Evolutionary conservation across 2,329 filamentous ascomycete genomes (phyloP).

Genomic region (Stemphylium beticola): DNA sequence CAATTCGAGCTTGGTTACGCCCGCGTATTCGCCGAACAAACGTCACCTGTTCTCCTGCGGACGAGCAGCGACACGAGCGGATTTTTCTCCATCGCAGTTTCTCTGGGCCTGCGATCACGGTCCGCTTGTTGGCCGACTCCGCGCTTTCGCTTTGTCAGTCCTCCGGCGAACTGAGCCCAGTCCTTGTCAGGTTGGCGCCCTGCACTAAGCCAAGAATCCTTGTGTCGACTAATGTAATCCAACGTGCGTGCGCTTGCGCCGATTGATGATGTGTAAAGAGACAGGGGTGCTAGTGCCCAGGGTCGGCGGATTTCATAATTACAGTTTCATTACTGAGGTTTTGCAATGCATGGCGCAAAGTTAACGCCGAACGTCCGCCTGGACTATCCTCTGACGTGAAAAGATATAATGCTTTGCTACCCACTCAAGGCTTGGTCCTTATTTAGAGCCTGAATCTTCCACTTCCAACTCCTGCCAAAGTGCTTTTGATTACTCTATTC

Average conservation of each 20-base stretch:
- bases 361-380: constrained; percentile 48
- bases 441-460: constrained; percentile 38
- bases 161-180: constrained; percentile 34
- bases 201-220: constrained; percentile 39
- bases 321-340: constrained; percentile 37
- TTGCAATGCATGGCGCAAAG: constrained; percentile 20
- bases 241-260: constrained; percentile 41
- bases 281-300: constrained; percentile 35
- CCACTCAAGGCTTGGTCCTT: constrained; percentile 35
- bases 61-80: constrained; percentile 21
- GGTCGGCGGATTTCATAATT: constrained; percentile 36
- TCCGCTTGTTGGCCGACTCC: constrained; percentile 40
- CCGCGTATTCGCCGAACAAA: constrained; percentile 23
- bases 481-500: constrained; percentile 4
- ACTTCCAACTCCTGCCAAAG: constrained; percentile 19
- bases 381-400: constrained; percentile 46
- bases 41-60: constrained; percentile 27
- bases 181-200: constrained; percentile 48
- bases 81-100: constrained; percentile 20
- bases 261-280: constrained; percentile 40
- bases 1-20: constrained; percentile 10
- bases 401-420: constrained; percentile 48
- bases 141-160: constrained; percentile 43
- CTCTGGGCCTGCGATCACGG: constrained; percentile 25
- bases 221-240: constrained; percentile 42